phyloP scores from a whole-genome alignment of 2,329 filamentous ascomycete genomes.

The Lachnellula cervina region DNA sequence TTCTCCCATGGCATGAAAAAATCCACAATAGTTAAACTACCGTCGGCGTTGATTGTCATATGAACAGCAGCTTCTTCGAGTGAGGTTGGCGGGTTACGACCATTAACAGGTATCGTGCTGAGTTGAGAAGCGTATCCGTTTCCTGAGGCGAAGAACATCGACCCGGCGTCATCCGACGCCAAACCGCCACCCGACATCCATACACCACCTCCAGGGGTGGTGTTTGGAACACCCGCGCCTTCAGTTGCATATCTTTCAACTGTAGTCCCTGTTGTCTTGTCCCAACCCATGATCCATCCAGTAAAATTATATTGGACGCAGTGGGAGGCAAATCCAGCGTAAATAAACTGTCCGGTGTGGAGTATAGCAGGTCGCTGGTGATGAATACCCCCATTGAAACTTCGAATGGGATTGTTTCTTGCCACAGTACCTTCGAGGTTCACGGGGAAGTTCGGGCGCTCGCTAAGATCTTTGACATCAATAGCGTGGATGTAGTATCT shows the following conservation, averaged over 20 bases:
- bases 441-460: conserved; percentile 39
- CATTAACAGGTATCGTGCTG: conserved; percentile 38
- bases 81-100: conserved; percentile 40
- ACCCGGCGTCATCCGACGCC: conserved; percentile 41
- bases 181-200: conserved; percentile 48
- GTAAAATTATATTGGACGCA: conserved; percentile 49
- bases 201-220: conserved; percentile 38
- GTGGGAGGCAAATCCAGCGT: conserved; percentile 46
- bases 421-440: conserved; percentile 39
- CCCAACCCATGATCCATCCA: conserved; percentile 44
- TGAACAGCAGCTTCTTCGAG: conserved; percentile 47
- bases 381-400: conserved; percentile 44
- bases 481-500: conserved; percentile 43
- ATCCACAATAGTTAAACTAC: conserved; percentile 40
- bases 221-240: conserved; percentile 38
- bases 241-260: conserved; percentile 42
- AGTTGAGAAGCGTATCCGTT: conserved; percentile 47
- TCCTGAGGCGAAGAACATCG: conserved; percentile 44
- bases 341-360: conserved; percentile 42
- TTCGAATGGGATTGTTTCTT: conserved; percentile 41
- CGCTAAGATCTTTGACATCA: conserved; percentile 39
- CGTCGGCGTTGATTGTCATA: conserved; percentile 41
- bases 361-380: conserved; percentile 44
- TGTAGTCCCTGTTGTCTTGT: conserved; percentile 40
- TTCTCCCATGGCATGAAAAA: conserved; percentile 50